Percentiles rank a stretch among this genome's conserved stretches.
Evolutionary conservation across 352 stramenopile genomes (phyloP).

Genomic region (Saprolegnia diclina): DNA sequence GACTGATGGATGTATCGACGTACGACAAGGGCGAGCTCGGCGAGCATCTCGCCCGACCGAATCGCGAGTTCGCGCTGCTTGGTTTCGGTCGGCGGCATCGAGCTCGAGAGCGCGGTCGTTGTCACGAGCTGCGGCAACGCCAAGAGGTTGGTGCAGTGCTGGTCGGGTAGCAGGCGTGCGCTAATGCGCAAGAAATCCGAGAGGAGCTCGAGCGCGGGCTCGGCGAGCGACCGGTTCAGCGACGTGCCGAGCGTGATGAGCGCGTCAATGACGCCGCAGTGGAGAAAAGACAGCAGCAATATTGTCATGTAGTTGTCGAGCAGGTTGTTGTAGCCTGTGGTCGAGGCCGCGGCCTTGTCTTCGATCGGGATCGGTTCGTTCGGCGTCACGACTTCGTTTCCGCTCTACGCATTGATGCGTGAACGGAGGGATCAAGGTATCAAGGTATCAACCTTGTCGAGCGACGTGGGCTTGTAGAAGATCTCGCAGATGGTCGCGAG

Average conservation of each 20-base stretch:
- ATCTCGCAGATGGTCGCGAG: conserved; percentile 86
- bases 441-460: conserved; percentile 54
- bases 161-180: conserved; percentile 69
- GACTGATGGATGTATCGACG: conserved; percentile 24
- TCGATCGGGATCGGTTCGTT: neutral
- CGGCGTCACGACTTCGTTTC: conserved; percentile 9
- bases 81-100: conserved; percentile 63
- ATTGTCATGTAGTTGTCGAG: conserved; percentile 87
- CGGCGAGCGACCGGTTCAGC: conserved; percentile 54
- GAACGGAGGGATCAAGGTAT: no score
- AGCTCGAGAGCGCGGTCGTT: conserved; percentile 66
- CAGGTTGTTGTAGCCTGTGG: conserved; percentile 70
- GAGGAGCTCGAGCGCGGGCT: conserved; percentile 79
- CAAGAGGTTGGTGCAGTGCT: conserved; percentile 74
- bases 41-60: conserved; percentile 77
- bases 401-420: conserved; percentile 2
- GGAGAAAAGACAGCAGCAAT: conserved; percentile 77
- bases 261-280: conserved; percentile 76
- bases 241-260: conserved; percentile 72
- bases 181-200: conserved; percentile 81
- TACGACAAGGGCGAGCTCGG: conserved; percentile 71
- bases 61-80: conserved; percentile 82
- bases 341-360: conserved; percentile 36
- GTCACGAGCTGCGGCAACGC: conserved; percentile 74
- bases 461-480: conserved; percentile 81